Evolutionary conservation across 768 basidiomycete genomes (phyloP).

Genomic region (Tylopilus vinaceipallidus): DNA sequence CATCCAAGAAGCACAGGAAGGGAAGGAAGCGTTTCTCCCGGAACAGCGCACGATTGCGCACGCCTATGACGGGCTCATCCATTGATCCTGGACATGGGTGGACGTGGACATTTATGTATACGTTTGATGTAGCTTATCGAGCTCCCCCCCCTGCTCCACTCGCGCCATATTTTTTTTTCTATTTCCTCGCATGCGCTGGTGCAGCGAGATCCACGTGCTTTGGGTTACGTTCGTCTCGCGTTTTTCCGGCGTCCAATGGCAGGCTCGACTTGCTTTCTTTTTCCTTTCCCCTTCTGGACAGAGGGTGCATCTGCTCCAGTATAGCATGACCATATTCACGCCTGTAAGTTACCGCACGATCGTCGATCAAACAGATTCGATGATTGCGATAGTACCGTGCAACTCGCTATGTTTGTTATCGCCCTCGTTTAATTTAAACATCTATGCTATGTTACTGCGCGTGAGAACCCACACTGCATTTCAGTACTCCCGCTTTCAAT

Average conservation of each 20-base stretch:
- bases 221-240: neutral
- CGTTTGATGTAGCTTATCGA: slow-evolving; percentile 18
- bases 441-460: too few species aligned
- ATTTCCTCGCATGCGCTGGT: neutral
- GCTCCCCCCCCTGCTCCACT: neutral
- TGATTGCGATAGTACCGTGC: neutral
- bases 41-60: neutral
- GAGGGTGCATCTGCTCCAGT: neutral
- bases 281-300: too few species aligned
- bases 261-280: neutral
- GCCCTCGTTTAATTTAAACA: too few species aligned
- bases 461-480: too few species aligned
- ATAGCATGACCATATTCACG: too few species aligned
- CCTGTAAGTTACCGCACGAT: neutral
- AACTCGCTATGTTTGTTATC: neutral
- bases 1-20: slow-evolving; percentile 1
- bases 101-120: slow-evolving; percentile 10
- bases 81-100: slow-evolving; percentile 3
- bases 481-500: too few species aligned
- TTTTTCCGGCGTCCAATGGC: neutral
- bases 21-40: neutral
- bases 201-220: neutral
- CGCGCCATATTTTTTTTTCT: neutral
- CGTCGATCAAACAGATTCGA: neutral
- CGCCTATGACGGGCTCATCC: slow-evolving; percentile 1